Evolutionary conservation across 2,329 filamentous ascomycete genomes (phyloP).

Genomic region (Hortaea sp.): DNA sequence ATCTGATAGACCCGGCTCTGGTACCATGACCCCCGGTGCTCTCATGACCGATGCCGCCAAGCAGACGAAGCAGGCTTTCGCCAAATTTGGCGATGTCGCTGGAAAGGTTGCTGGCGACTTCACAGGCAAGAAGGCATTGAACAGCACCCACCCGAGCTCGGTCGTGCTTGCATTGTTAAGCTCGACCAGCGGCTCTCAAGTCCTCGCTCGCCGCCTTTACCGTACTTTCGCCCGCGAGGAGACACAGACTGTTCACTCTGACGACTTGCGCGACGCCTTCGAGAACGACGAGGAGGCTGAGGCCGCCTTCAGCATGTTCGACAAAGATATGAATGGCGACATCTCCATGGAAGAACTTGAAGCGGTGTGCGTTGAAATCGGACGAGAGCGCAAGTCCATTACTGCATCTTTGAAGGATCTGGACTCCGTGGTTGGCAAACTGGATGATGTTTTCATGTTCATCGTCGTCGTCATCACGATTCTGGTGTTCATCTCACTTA

Average conservation of each 20-base stretch:
- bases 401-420: slow-evolving; percentile 90
- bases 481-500: slow-evolving; percentile 78
- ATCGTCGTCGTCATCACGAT: slow-evolving; percentile 71
- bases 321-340: slow-evolving; percentile 93
- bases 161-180: slow-evolving; percentile 70
- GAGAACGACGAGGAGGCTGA: slow-evolving; percentile 76
- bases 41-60: slow-evolving; percentile 59
- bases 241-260: slow-evolving; percentile 64
- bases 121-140: slow-evolving; percentile 60
- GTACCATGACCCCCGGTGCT: slow-evolving; percentile 63
- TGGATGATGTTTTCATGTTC: slow-evolving; percentile 82
- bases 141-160: slow-evolving; percentile 70
- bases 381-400: slow-evolving; percentile 88
- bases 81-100: slow-evolving; percentile 74
- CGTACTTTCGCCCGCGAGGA: slow-evolving; percentile 70
- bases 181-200: slow-evolving; percentile 64
- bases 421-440: slow-evolving; percentile 82
- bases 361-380: slow-evolving; percentile 86
- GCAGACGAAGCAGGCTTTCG: slow-evolving; percentile 64
- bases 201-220: slow-evolving; percentile 78
- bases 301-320: slow-evolving; percentile 82
- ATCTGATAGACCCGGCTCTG: slow-evolving; percentile 37
- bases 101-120: slow-evolving; percentile 85
- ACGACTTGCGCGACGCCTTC: slow-evolving; percentile 72
- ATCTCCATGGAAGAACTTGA: slow-evolving; percentile 94